Evolutionary conservation across 495 filamentous ascomycete genomes (phyloP), one percentile per base, ranked within the genome.

Genomic region (Aspergillus leporis): DNA sequence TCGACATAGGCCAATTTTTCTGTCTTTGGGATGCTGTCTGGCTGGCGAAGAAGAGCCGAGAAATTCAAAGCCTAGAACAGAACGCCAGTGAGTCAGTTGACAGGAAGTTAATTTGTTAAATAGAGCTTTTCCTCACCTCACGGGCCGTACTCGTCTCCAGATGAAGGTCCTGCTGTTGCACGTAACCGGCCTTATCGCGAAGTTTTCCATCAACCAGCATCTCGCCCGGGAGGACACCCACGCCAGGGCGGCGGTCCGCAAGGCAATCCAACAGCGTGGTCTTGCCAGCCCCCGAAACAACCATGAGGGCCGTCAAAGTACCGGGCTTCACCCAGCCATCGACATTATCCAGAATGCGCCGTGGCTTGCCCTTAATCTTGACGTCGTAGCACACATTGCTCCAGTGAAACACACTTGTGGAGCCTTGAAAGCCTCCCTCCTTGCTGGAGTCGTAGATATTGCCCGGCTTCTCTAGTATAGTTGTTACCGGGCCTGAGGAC

Each of bases 101-200:
- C 25, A 28, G 25, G 25, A 6, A 28, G 25, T 28, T 28, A 28
- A 28, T 6, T 3, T 28, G 25, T 28, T 6, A 3, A 28, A 6
- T 28, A 28, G 25, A 6, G 25, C 6, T 28, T 28, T 3, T 6
- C 3, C 25, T 28, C 25, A 28, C 90, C 61, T 81, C 92, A 40
- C 92, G 83, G 25, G 96, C 92, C 10, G 92, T 97, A 0, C 86
- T 83, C 0, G 90, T 93, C 19, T 85, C 76, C 12, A 93, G 79
- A 74, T 95, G 92, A 2, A 97, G 79, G 82, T 97, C 92, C 71
- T 95, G 91, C 69, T 97, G 93, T 65, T 96, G 90, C 21, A 91
- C 92, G 64, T 96, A 97, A 19, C 92, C 92, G 4, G 91, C 94
- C 74, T 78, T 73, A 64, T 93, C 89, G 13, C 86, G 69, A 2